Evolutionary conservation across 2,329 filamentous ascomycete species (phyloP).

Genomic region (Penicillium sp.): DNA sequence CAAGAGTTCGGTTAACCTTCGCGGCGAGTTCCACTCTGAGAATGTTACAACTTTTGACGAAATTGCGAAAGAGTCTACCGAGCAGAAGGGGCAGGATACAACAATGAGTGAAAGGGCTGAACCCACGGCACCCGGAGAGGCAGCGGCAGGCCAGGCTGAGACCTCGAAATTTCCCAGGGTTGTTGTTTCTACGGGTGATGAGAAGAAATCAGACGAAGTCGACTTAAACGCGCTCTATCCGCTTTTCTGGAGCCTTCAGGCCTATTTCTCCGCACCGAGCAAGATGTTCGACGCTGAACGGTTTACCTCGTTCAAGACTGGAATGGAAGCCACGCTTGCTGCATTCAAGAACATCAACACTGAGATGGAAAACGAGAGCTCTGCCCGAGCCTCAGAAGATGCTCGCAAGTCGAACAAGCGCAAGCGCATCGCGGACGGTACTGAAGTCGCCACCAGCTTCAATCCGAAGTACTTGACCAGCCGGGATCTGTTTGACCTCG

Average conservation of each 20-base stretch:
- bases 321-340: slow-evolving; percentile 62
- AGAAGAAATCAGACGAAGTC: slow-evolving; percentile 46
- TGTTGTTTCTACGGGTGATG: slow-evolving; percentile 23
- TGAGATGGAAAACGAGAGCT: slow-evolving; percentile 66
- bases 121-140: slow-evolving; percentile 34
- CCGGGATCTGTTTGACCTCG: slow-evolving; percentile 89
- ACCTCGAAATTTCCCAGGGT: slow-evolving; percentile 27
- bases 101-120: slow-evolving; percentile 52
- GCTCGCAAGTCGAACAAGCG: slow-evolving; percentile 67
- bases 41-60: slow-evolving; percentile 87
- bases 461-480: slow-evolving; percentile 99
- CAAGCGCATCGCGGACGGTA: slow-evolving; percentile 63
- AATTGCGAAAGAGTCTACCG: slow-evolving; percentile 38
- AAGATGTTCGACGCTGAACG: slow-evolving; percentile 71
- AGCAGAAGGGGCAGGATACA: slow-evolving; percentile 64
- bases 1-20: slow-evolving; percentile 93
- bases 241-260: slow-evolving; percentile 89
- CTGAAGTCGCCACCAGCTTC: slow-evolving; percentile 70
- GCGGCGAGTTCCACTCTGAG: slow-evolving; percentile 93
- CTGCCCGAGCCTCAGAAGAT: slow-evolving; percentile 61
- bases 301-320: slow-evolving; percentile 65
- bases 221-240: slow-evolving; percentile 78
- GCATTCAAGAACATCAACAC: slow-evolving; percentile 72
- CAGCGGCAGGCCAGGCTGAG: slow-evolving; percentile 26
- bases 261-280: slow-evolving; percentile 87